Base-by-base conservation (phyloP, 78 protist genomes). In the Polysphondylium violaceum region DNA sequence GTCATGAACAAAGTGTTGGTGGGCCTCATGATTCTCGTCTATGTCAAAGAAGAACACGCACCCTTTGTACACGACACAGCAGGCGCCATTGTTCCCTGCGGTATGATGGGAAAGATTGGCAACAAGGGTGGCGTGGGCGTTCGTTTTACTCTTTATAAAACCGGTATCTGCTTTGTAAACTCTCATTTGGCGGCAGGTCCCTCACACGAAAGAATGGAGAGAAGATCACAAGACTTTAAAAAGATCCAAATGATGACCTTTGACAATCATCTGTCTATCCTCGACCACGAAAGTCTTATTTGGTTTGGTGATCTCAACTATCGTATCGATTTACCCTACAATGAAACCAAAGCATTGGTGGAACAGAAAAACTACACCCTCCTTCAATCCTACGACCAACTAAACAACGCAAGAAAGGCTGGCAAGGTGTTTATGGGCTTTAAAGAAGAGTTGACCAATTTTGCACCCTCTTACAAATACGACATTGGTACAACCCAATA, bases 401-500 rank as follows among this genome's bases (percentile, higher is more conserved):
- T 83, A 3, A 59, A 60, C 2, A 67, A 67, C 31, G 91, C 67
- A 56, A 61, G 77, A 17, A 69, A 59, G 31, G 55, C 91, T 9
- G 91, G 91, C n/a, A 69, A 74, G 35, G 71, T 60, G 0, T 83
- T 83, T 47, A 74, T 50, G 12, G 96, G 92, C 11, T 97, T 95
- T 41, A 17, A 27, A 7, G 99, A 98, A 86, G 95, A 63, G 6
- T 73, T 76, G 7, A 71, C 95, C 2, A 44, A 19, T 41, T 98
- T 98, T 44, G 73, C 87, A n/a, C 99, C 99, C 8, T 95, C 99
- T 36, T 98, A 98, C 81, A 96, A 96, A 69, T 98, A 95, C 44
- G 98, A 97, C 74, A 56, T 88, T 43, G 94, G 94, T 17, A 87
- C 96, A 7, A 92, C 69, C 14, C 55, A 8, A 16, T 96, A 86